phyloP scores from a whole-genome alignment of 331 rosid genomes.

The Stylosanthes scabra region DNA sequence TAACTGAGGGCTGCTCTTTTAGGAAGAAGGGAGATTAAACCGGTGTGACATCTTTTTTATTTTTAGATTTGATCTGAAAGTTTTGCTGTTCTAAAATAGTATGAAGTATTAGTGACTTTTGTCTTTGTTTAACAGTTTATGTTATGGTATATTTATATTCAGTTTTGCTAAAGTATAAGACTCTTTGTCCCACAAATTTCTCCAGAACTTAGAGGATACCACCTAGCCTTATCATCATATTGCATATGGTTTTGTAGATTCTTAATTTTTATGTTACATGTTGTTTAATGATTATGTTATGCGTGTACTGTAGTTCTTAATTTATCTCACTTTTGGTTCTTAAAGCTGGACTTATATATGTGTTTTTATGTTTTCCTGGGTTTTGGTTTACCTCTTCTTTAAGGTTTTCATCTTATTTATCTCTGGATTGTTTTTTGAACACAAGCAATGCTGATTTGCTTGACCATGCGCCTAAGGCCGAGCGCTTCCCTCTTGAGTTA shows the following conservation, averaged over 20 bases:
- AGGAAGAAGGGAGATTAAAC: conserved; percentile 83
- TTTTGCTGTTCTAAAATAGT: conserved; percentile 24
- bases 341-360: no score
- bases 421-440: no score
- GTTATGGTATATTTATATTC: conserved; percentile 25
- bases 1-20: conserved; percentile 93
- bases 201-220: not conserved
- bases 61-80: conserved; percentile 26
- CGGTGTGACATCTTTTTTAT: conserved; percentile 29
- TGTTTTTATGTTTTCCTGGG: no score
- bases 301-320: not conserved
- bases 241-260: not conserved
- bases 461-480: conserved; percentile 66
- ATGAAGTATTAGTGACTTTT: not conserved
- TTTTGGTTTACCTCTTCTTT: no score
- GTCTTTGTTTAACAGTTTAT: conserved; percentile 1
- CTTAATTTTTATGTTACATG: not conserved
- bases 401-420: no score
- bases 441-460: not conserved
- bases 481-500: conserved; percentile 80
- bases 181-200: not conserved
- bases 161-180: conserved; percentile 34
- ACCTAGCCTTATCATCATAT: not conserved
- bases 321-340: no score
- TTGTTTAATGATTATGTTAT: not conserved